A percentile compares a stretch with the other conserved stretches of the same genome.
phyloP scores from a whole-genome alignment of 2,329 filamentous ascomycete genomes.

The Arthroderma sp. region DNA sequence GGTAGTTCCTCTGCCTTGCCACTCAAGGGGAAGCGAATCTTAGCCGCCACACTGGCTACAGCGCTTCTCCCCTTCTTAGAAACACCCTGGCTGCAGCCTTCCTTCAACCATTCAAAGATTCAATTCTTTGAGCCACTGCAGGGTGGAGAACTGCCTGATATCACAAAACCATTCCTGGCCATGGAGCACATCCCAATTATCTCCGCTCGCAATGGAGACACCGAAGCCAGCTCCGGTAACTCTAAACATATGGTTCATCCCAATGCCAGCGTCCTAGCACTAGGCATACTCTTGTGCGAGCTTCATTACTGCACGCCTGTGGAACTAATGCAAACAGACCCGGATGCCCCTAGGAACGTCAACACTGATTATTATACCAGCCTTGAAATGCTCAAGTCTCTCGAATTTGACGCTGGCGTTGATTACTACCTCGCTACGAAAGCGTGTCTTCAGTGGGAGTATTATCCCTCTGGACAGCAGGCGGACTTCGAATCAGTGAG shows the following conservation, averaged over 20 bases:
- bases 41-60: neutral
- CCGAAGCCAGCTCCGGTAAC: neutral
- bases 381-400: neutral
- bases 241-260: neutral
- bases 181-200: neutral
- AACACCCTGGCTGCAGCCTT: neutral
- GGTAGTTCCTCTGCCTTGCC: neutral
- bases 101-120: neutral
- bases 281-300: slow-evolving; percentile 1
- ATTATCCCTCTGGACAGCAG: neutral
- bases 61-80: neutral
- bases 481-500: neutral
- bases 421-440: neutral
- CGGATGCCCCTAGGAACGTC: neutral
- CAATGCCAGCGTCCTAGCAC: neutral
- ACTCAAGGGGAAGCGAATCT: neutral
- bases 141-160: neutral
- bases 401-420: neutral
- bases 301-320: neutral
- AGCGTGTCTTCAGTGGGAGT: neutral
- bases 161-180: neutral
- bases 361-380: neutral
- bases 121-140: neutral
- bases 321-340: neutral
- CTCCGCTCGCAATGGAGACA: neutral